phyloP scores from a whole-genome alignment of 805 yeast genomes.

The Wickerhamomyces sydowiorum region DNA sequence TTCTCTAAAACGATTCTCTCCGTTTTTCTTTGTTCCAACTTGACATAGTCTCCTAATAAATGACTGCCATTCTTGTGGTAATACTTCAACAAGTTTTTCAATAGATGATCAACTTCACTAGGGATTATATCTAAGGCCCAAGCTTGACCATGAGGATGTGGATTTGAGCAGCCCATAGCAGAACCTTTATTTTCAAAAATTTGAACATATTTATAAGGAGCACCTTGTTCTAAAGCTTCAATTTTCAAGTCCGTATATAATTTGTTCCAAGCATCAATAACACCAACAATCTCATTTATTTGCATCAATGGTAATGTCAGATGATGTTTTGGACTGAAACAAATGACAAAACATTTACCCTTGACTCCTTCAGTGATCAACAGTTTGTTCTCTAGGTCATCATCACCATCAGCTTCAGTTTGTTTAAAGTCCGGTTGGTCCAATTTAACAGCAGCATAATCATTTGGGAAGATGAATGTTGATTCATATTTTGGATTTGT shows the following conservation, averaged over 20 bases:
- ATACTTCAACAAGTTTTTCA: constrained; percentile 45
- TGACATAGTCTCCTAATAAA: constrained; percentile 57
- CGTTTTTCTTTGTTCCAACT: constrained; percentile 43
- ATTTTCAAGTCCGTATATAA: constrained; percentile 40
- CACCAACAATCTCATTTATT: constrained; percentile 33
- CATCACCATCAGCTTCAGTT: constrained; percentile 11
- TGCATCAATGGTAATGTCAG: constrained; percentile 61
- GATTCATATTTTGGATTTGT: constrained; percentile 49
- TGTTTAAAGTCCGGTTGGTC: constrained; percentile 43
- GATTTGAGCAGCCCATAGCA: constrained; percentile 79
- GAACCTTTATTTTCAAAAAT: constrained; percentile 75
- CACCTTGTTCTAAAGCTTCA: constrained; percentile 29
- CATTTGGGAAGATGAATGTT: constrained; percentile 62
- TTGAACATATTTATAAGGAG: constrained; percentile 55
- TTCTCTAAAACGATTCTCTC: constrained; percentile 53
- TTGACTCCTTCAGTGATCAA: constrained; percentile 52
- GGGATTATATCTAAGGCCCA: constrained; percentile 69
- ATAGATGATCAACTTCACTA: constrained; percentile 57
- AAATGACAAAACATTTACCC: constrained; percentile 67
- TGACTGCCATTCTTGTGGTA: constrained; percentile 35
- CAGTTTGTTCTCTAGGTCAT: constrained; percentile 34
- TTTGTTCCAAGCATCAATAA: constrained; percentile 57
- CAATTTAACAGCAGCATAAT: constrained; percentile 62
- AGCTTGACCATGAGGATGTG: constrained; percentile 81
- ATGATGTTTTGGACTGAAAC: constrained; percentile 67